phyloP scores from a whole-genome alignment of 2,329 filamentous ascomycete species.

The Escovopsis sp. region DNA sequence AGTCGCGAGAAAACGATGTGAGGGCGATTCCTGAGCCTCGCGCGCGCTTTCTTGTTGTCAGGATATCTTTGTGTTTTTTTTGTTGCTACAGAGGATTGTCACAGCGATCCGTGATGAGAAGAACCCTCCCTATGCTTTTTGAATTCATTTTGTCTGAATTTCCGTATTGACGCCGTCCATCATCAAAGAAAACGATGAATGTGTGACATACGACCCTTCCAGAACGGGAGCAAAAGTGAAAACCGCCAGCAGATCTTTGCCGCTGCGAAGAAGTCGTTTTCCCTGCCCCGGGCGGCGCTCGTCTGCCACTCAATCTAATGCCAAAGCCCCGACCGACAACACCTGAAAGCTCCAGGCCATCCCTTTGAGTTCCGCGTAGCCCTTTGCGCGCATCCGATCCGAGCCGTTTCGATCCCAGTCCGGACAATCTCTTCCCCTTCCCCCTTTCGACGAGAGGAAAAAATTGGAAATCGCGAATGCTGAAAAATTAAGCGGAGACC shows the following conservation, averaged over 20 bases:
- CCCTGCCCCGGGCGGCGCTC: slow-evolving; percentile 15
- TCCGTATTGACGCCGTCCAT: slow-evolving; percentile 54
- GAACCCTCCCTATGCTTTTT: slow-evolving; percentile 12
- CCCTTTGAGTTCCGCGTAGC: slow-evolving; percentile 8
- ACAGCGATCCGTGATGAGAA: slow-evolving; percentile 12
- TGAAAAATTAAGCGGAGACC: slow-evolving; percentile 51
- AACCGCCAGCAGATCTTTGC: slow-evolving; percentile 36
- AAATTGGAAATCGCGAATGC: no score
- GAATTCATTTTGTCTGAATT: slow-evolving; percentile 34
- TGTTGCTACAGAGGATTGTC: slow-evolving; percentile 6
- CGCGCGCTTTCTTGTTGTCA: no score
- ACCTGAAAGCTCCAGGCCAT: slow-evolving; percentile 10
- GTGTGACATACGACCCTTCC: slow-evolving; percentile 52
- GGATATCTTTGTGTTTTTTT: neutral
- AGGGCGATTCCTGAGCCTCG: no score
- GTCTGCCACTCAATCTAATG: slow-evolving; percentile 23
- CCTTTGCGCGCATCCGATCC: no score
- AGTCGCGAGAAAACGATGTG: no score
- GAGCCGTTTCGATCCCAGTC: no score
- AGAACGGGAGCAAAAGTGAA: slow-evolving; percentile 41
- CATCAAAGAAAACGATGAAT: slow-evolving; percentile 29
- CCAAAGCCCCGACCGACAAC: slow-evolving; percentile 17
- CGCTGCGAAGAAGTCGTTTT: slow-evolving; percentile 21
- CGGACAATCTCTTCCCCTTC: no score
- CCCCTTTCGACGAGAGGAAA: no score